These are phyloP conservation scores for Naganishia sp. DNA, from an alignment of 1,284 basidiomycete species.

Conservation along the genomic window DNA sequence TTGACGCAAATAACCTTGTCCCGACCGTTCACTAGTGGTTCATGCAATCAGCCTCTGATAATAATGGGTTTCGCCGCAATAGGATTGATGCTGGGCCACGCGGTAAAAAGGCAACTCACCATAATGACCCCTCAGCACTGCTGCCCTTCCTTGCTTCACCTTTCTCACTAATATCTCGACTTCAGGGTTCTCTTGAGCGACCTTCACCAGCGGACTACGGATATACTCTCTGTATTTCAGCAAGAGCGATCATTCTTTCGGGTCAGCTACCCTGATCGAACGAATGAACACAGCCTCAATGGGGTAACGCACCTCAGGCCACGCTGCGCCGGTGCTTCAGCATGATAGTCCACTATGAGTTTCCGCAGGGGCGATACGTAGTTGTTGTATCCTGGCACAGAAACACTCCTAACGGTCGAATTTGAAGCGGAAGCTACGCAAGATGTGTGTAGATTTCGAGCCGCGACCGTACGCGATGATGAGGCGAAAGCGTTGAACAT, in stretches of 20 bases:
- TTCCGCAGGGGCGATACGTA: slow-evolving; percentile 50
- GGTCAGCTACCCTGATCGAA: no score
- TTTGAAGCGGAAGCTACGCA: slow-evolving; percentile 11
- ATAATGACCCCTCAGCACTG: slow-evolving; percentile 54
- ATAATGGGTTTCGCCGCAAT: no score
- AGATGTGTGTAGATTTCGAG: slow-evolving; percentile 16
- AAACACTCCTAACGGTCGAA: slow-evolving; percentile 38
- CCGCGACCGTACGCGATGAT: slow-evolving; percentile 8
- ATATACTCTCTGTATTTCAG: slow-evolving; percentile 29
- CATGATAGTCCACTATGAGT: slow-evolving; percentile 51
- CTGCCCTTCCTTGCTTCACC: slow-evolving; percentile 50
- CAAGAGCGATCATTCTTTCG: background rate
- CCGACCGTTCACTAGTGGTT: slow-evolving; percentile 52
- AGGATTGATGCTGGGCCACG: no score
- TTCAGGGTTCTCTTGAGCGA: slow-evolving; percentile 52
- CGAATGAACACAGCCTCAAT: background rate
- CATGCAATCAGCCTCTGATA: background rate
- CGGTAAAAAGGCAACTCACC: slow-evolving; percentile 41
- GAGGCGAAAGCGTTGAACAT: slow-evolving; percentile 27
- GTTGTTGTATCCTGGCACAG: slow-evolving; percentile 50
- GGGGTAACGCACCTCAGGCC: slow-evolving; percentile 45
- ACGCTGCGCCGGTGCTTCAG: slow-evolving; percentile 43
- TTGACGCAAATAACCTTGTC: slow-evolving; percentile 58
- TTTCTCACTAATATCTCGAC: slow-evolving; percentile 54
- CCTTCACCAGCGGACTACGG: slow-evolving; percentile 39